Base-by-base conservation (phyloP, 1,139 yeast species). In the Hemisphaericaspora subhashii region DNA sequence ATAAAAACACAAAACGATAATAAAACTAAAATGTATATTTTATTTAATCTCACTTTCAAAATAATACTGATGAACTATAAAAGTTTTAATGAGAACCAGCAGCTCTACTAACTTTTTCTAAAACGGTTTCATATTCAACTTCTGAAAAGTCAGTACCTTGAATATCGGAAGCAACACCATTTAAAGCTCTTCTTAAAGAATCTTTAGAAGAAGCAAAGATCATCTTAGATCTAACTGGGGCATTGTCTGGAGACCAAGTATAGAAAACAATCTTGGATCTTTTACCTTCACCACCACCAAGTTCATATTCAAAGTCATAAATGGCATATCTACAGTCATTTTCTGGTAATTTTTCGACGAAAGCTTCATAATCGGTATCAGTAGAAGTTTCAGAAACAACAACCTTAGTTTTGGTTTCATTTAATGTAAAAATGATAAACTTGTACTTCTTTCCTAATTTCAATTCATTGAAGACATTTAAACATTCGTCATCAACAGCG, bases 111-210 rank as follows among this genome's bases (percentile, higher is more conserved):
- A 89, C 97, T 67, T 74, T 86, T 60, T 88, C 97, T 66, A 89
- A 79, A 43, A 92, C 95, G 51, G 90, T 76, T 60, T 90, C 98
- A 67, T 85, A 88, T 48, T 95, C 86, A 53, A 92, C 97, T 74
- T 92, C 99, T 47, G 95, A 83, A 68, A 83, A 90, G 67, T 94
- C 98, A 43, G 98, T 92, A 61, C 98, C 98, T 77, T 94, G 98
- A 58, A 92, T 76, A 60, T 92, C 98, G 53, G 95, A 68, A 42
- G 96, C 75, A 53, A 94, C 81, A 66, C 99, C 99, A 64, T 86
- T 90, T 61, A 92, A 79, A 35, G 98, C 92, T 72, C 96, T 88
- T 78, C 98, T 92, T 62, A 92, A 80, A 39, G 98, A 95, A 58
- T 92, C 98, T 74, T 89, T 90, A 47, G 98, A 90, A 9, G 97